phyloP scores from a whole-genome alignment of 352 stramenopile genomes.

The Phytopythium montanum region DNA sequence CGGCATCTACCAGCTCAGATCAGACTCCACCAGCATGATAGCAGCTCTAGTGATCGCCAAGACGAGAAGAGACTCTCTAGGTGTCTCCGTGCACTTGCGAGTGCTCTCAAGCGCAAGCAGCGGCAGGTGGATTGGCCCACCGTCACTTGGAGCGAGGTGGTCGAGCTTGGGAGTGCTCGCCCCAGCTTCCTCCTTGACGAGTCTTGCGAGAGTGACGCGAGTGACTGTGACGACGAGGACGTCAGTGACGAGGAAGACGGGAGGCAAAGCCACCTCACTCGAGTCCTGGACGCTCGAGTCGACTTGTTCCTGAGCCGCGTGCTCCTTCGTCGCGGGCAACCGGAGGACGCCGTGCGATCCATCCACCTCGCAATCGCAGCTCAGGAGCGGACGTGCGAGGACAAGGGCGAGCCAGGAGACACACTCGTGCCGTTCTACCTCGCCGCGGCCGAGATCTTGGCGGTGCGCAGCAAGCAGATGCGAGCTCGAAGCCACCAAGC shows the following conservation, averaged over 20 bases:
- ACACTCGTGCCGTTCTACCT: slow-evolving; percentile 55
- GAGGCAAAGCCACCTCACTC: slow-evolving; percentile 11
- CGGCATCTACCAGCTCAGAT: neutral
- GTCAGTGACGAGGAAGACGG: slow-evolving; percentile 16
- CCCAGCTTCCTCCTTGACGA: neutral
- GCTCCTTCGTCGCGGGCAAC: slow-evolving; percentile 43
- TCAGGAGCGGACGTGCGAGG: slow-evolving; percentile 33
- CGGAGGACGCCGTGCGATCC: slow-evolving; percentile 51
- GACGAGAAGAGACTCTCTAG: neutral
- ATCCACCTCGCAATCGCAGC: slow-evolving; percentile 40
- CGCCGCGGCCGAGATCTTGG: slow-evolving; percentile 42
- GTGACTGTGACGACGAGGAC: neutral
- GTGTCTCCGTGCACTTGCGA: neutral
- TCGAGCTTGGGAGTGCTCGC: slow-evolving; percentile 15
- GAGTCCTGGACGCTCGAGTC: slow-evolving; percentile 30
- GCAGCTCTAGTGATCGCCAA: neutral
- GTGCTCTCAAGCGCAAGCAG: neutral
- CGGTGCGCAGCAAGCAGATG: slow-evolving; percentile 51
- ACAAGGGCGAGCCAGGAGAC: slow-evolving; percentile 12
- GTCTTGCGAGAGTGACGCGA: neutral
- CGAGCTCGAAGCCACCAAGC: slow-evolving; percentile 37
- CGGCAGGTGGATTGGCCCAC: neutral
- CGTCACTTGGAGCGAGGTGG: slow-evolving; percentile 29
- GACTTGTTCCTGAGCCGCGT: slow-evolving; percentile 54
- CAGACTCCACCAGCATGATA: neutral